A percentile compares a stretch with the other conserved stretches of the same genome.
Evolutionary conservation across 2,329 filamentous ascomycete genomes (phyloP).

Genomic region (Colletotrichum sp.): DNA sequence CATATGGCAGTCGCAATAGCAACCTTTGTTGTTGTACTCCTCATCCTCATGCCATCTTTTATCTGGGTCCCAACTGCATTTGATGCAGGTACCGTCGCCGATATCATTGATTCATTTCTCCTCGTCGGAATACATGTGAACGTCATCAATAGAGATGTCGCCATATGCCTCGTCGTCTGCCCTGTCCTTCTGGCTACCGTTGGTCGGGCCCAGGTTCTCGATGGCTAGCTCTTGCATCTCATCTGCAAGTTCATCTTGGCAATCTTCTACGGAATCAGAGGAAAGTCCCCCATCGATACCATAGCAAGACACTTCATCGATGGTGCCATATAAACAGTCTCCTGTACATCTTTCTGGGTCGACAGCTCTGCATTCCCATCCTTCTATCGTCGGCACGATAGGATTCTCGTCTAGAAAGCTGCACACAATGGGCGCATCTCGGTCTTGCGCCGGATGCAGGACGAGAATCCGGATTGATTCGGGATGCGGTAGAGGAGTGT

Average conservation of each 20-base stretch:
- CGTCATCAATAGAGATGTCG: no score
- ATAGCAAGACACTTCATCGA: fast-evolving
- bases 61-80: fast-evolving
- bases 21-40: fast-evolving
- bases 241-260: fast-evolving
- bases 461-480: neutral
- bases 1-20: neutral
- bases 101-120: no score
- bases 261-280: neutral
- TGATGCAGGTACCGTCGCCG: fast-evolving
- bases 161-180: fast-evolving
- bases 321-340: neutral
- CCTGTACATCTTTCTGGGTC: fast-evolving
- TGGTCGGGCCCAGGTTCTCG: fast-evolving
- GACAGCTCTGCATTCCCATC: neutral
- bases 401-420: neutral
- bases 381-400: neutral
- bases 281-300: neutral
- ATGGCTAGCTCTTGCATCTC: neutral
- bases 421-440: neutral
- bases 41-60: fast-evolving
- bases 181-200: fast-evolving
- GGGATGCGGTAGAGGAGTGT: neutral
- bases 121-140: fast-evolving
- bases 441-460: neutral